Base-by-base conservation (phyloP, 2,329 filamentous ascomycete genomes). In the Sporothrix pseudoabietina region DNA sequence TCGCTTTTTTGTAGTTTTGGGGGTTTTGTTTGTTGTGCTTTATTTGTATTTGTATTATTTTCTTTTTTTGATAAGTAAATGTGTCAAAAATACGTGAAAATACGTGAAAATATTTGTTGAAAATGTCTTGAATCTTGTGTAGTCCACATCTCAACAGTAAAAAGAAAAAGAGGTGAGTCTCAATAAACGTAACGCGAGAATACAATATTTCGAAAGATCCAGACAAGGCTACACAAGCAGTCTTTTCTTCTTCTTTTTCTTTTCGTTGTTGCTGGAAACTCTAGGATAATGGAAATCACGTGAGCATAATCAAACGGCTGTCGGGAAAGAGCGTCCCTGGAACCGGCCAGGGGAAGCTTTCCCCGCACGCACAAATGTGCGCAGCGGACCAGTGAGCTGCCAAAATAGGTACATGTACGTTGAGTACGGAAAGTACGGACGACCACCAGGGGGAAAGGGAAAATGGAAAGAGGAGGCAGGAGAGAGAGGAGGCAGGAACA, bases 331-430 rank as follows among this genome's bases (percentile, higher is more conserved):
- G 52, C 9, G 59, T 49, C 8, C 35, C 26, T 16, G 10, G 12
- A 22, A n/a, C 41, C n/a, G n/a, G 52, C 12, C 52, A 59, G 61
- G 63, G 49, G 30, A 68, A 65, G 68, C 66, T 71, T 73, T 71
- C 72, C 72, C 69, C 72, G 69, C 72, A 71, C 69, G 30, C 69
- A 72, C 41, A 55, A 71, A 63, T 47, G 30, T n/a, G 19, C 32
- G 65, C 66, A 71, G 19, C 16, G 6, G 9, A 9, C n/a, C 14
- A 49, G 26, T 39, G 22, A 70, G 22, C 30, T 69, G 65, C 65
- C 65, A 57, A 66, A 49, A 35, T 35, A 35, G 35, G 26, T n/a
- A 19, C 14, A 14, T 49, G 26, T n/a, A 19, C 14, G 44, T 49
- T 49, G 41, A 41, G 16, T 44, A 19, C 30, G 54, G 54, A 57